phyloP scores from a whole-genome alignment of 1,284 basidiomycete species.

The Cutaneotrichosporon curvatum region DNA sequence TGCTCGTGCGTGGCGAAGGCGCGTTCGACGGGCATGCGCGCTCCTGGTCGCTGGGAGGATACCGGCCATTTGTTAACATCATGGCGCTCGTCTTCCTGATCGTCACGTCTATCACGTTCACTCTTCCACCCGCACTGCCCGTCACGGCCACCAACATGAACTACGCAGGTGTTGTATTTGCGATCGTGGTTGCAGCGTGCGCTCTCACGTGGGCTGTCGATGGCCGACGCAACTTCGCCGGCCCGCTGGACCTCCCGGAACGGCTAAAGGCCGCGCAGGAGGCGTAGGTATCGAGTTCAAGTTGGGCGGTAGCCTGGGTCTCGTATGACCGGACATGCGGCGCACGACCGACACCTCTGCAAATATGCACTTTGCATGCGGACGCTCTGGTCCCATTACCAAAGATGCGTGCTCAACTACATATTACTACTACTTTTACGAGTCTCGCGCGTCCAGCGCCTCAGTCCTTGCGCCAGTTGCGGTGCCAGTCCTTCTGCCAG shows the following conservation, averaged over 20 bases:
- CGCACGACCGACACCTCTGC: too few relatives aligned
- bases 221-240: constrained; percentile 41
- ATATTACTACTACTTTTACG: too few relatives aligned
- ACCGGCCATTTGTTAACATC: constrained; percentile 29
- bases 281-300: too few relatives aligned
- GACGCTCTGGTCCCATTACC: too few relatives aligned
- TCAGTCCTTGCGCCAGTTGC: too few relatives aligned
- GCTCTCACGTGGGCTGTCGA: constrained; percentile 40
- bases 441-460: too few relatives aligned
- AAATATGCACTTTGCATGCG: too few relatives aligned
- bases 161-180: constrained; percentile 43
- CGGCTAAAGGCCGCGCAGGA: background rate
- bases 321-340: too few relatives aligned
- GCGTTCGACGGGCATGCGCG: background rate
- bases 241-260: constrained; percentile 39
- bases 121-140: constrained; percentile 49
- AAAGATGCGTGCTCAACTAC: too few relatives aligned
- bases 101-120: constrained; percentile 49
- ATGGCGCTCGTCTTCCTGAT: constrained; percentile 42
- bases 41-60: background rate
- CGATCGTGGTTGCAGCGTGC: constrained; percentile 32
- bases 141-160: constrained; percentile 46
- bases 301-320: too few relatives aligned
- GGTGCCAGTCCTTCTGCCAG: too few relatives aligned
- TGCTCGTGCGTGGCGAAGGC: background rate